phyloP scores from a whole-genome alignment of 768 basidiomycete genomes.

The Saitozyma sp. region DNA sequence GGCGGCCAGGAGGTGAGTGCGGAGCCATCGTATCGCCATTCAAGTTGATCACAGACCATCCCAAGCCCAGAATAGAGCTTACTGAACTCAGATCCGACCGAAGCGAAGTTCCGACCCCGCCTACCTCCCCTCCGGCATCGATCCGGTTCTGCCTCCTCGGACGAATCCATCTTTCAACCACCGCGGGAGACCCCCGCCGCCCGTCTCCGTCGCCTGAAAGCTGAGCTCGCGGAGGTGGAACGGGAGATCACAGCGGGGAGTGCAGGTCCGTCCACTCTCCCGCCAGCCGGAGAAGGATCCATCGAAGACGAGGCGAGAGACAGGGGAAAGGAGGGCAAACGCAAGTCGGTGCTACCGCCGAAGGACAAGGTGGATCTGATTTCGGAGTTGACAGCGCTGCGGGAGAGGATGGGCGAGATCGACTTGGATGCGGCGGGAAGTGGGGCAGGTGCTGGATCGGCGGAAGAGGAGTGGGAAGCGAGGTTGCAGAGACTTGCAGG shows the following conservation, averaged over 20 bases:
- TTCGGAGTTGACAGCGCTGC: constrained; percentile 19
- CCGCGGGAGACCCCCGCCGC: constrained; percentile 51
- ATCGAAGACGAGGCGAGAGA: no score
- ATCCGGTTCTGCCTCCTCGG: constrained; percentile 20
- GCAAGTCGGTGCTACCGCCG: constrained; percentile 57
- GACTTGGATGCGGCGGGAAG: constrained; percentile 14
- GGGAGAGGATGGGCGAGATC: constrained; percentile 26
- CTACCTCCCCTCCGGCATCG: constrained; percentile 30
- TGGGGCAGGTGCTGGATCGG: background rate
- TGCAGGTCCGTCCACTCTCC: background rate
- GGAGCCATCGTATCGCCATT: background rate
- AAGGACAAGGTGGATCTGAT: constrained; percentile 29
- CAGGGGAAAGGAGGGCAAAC: constrained; percentile 44
- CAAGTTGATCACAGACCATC: background rate
- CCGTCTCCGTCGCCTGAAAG: constrained; percentile 60
- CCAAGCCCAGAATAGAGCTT: background rate
- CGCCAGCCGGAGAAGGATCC: constrained; percentile 50
- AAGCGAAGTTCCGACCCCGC: constrained; percentile 30
- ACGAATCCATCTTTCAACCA: constrained; percentile 7
- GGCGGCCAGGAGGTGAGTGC: constrained; percentile 1
- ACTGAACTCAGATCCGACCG: background rate
- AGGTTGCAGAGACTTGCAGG: background rate
- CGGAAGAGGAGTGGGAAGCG: constrained; percentile 2
- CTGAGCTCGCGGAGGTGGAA: constrained; percentile 78
- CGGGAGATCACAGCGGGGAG: constrained; percentile 11